Evolutionary conservation across 257 asterid species (phyloP), one percentile per base, ranked within the genome.

Genomic region (Haberlea rhodopensis): DNA sequence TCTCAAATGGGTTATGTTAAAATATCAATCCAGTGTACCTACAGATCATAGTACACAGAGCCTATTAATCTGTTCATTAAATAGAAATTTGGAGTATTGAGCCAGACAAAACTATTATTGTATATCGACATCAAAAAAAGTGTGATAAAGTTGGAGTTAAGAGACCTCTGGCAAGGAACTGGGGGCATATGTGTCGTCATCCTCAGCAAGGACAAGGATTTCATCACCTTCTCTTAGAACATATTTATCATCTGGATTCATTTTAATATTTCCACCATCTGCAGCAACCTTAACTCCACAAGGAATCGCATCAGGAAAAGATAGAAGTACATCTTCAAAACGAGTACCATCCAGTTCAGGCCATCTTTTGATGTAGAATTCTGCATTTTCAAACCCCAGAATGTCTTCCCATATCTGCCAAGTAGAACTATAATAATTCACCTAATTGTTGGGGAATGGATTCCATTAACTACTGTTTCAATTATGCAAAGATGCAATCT

Each of bases 371-470:
- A 91, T 89, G 76, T 91, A 91, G 68, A 91, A 91, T 58, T 91
- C 98, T 0, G 98, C 98, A 80, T 91, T 91, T 80, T 91, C 98
- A 49, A 91, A 91, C 71, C 98, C 98, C 82, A 91, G 71, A 72
- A 91, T 91, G 79, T 91, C 96, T 75, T 91, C 98, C 98, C 98
- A 91, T 77, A 91, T 91, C 98, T 91, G 89, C 79, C 70, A 74
- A 59, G 66, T 57, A 10, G 40, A 27, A 59, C 45, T 49, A 22
- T 22, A 66, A 53, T 20, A 22, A 20, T 40, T 40, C 48, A 37
- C 16, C 5, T 37, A 11, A 37, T 37, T 37, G 46, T 2, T 37
- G 46, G 16, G 3, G 46, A 34, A 37, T 10, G 46, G n/a, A 6
- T n/a, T 11, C 46, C 46, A 37, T 37, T 10, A 10, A 37, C 16